A percentile compares a stretch with the other conserved stretches of the same genome.
Conservation (phyloP, 2,329 filamentous ascomycete genomes). For the Colletotrichum noveboracense region DNA sequence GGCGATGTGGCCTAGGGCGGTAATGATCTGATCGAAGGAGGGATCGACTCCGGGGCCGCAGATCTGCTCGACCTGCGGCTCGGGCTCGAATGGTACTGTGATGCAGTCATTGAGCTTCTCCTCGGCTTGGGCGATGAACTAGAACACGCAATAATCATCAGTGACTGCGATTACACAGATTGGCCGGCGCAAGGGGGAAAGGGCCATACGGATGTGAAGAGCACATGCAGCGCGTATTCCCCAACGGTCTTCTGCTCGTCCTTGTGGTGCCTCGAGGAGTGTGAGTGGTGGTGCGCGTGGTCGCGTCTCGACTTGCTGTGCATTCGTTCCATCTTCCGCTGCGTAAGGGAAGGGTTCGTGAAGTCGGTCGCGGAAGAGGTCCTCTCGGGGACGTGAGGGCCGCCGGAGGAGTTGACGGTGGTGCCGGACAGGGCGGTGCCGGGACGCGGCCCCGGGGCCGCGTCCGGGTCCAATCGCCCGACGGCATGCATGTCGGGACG, state of each 20-base stretch:
- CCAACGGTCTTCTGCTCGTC: constrained; percentile 92
- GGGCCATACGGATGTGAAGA: constrained; percentile 82
- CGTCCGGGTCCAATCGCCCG: constrained; percentile 51
- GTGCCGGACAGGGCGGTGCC: constrained; percentile 54
- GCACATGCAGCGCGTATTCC: constrained; percentile 94
- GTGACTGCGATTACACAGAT: constrained; percentile 13
- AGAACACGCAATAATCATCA: constrained; percentile 30
- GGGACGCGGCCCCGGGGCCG: constrained; percentile 43
- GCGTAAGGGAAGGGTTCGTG: constrained; percentile 46
- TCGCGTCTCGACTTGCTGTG: constrained; percentile 74
- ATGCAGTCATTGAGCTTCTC: constrained; percentile 93
- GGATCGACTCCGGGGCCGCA: constrained; percentile 90
- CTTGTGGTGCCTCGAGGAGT: constrained; percentile 72
- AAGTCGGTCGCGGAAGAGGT: constrained; percentile 53
- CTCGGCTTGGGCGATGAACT: constrained; percentile 96
- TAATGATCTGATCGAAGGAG: constrained; percentile 92
- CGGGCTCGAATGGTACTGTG: constrained; percentile 76
- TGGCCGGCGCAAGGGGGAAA: constrained; percentile 19
- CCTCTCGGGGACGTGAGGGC: constrained; percentile 45
- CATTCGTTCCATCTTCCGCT: constrained; percentile 63
- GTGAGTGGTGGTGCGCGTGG: constrained; percentile 76
- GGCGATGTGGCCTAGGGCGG: constrained; percentile 91
- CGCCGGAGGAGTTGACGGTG: constrained; percentile 31
- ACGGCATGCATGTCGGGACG: constrained; percentile 56
- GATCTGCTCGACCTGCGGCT: constrained; percentile 85